Base-by-base conservation (phyloP, 1,284 basidiomycete genomes). In the Sanghuangporus sanghuang region DNA sequence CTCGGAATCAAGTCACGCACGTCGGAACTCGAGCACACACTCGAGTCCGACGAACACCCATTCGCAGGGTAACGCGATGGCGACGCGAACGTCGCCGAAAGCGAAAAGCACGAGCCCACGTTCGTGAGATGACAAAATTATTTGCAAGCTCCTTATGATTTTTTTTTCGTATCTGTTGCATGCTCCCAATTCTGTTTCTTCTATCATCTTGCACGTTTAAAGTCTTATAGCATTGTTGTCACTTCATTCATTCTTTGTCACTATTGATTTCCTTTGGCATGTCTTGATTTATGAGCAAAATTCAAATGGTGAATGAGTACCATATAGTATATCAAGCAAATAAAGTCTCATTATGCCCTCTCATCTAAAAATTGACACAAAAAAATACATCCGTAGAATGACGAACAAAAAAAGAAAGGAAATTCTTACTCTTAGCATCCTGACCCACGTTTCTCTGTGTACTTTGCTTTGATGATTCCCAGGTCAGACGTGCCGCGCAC, bases 1-100 rank as follows among this genome's bases (percentile, higher is more conserved):
- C 36, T 32, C 64, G n/a, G 55, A 52, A 6, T 4, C 40, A n/a
- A 48, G 55, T 14, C 44, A 44, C 11, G 50, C 35, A 35, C 39
- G 64, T 50, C 46, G 57, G 5, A 62, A 58, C 54, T 59, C 58
- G 49, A 57, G 55, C 48, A 54, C 55, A 16, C 53, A 39, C 16
- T 40, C 57, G 21, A 63, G 57, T 46, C 56, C 57, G n/a, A 54
- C 57, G 6, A 63, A 59, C n/a, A 9, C 57, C 57, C 56, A 58
- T 36, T 59, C 63, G 58, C 59, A 61, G 59, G 63, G 63, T 64
- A 61, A 54, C 42, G 59, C 63, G 59, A 64, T 44, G 56, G 44
- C 53, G 23, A 21, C 38, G 48, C 56, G 64, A 32, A 62, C 35
- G n/a, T 59, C 64, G 27, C 64, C 64, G 23, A 52, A 58, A 57